Evolutionary conservation across 176 grass and related monocot species (phyloP).

Genomic region (Luzula sylvatica): DNA sequence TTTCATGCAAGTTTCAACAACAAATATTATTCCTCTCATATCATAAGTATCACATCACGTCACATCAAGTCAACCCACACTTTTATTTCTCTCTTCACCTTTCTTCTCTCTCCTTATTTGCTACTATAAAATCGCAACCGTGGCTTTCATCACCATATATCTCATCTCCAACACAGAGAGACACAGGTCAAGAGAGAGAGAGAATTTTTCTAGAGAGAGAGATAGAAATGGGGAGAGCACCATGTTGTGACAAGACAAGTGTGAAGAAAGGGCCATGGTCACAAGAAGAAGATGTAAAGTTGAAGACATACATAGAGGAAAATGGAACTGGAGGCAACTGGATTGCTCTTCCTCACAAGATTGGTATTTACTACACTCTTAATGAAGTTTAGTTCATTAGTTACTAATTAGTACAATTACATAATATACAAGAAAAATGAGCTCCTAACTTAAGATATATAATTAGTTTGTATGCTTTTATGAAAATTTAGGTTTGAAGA

Average conservation of each 20-base stretch:
- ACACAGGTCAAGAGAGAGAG: background rate
- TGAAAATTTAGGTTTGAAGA: constrained; percentile 46
- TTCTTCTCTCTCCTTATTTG: background rate
- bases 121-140: constrained; percentile 25
- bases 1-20: too few relatives aligned
- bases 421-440: too few relatives aligned
- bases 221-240: constrained; percentile 62
- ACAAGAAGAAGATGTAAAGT: constrained; percentile 68
- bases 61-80: constrained; percentile 54
- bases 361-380: constrained; percentile 34
- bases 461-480: too few relatives aligned
- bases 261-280: constrained; percentile 95
- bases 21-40: constrained; percentile 22
- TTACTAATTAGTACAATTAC: background rate
- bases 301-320: constrained; percentile 87
- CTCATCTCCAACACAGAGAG: background rate
- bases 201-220: background rate
- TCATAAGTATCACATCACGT: constrained; percentile 30
- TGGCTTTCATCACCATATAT: constrained; percentile 9
- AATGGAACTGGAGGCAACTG: constrained; percentile 75
- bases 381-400: background rate
- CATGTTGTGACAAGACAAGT: constrained; percentile 80
- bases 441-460: too few relatives aligned
- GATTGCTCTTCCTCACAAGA: constrained; percentile 78
- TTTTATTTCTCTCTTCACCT: constrained; percentile 21